Percentiles rank a stretch among this genome's conserved stretches.
These are phyloP conservation scores for Eurotiales sp. DNA, from an alignment of 2,329 filamentous ascomycete species.

Conservation along the genomic window DNA sequence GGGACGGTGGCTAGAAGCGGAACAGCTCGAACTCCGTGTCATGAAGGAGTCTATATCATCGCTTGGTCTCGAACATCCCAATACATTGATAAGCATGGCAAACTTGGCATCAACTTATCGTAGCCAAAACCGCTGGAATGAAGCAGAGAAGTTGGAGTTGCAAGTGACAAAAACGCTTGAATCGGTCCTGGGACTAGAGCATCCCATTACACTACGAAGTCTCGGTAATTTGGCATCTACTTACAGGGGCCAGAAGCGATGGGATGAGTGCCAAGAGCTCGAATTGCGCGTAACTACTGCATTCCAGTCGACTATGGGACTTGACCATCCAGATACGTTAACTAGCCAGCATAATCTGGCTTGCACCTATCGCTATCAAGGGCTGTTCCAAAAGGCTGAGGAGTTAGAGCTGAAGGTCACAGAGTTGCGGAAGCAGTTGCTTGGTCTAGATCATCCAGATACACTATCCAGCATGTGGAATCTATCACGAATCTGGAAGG, in stretches of 20 bases:
- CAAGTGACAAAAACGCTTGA: background rate
- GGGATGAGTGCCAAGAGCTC: background rate
- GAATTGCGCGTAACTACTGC: background rate
- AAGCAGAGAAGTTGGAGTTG: background rate
- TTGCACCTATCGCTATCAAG: background rate
- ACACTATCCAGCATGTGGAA: conserved; percentile 19
- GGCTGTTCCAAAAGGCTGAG: background rate
- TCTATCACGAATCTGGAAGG: conserved; percentile 5
- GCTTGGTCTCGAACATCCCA: background rate
- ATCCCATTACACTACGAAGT: background rate
- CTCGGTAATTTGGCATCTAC: conserved; percentile 16
- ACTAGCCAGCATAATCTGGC: conserved; percentile 17
- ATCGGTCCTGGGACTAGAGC: background rate
- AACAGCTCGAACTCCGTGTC: background rate
- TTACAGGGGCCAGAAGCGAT: background rate
- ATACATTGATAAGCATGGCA: background rate
- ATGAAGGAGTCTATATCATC: background rate
- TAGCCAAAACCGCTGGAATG: background rate
- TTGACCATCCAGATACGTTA: conserved; percentile 19
- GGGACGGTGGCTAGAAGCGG: background rate
- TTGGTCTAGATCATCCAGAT: conserved; percentile 18
- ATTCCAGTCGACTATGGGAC: conserved; percentile 15
- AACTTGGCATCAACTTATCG: background rate
- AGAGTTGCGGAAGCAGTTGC: conserved; percentile 7
- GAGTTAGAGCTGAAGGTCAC: background rate